Conservation (phyloP, 352 stramenopile species). For the Pythium apleroticum region DNA sequence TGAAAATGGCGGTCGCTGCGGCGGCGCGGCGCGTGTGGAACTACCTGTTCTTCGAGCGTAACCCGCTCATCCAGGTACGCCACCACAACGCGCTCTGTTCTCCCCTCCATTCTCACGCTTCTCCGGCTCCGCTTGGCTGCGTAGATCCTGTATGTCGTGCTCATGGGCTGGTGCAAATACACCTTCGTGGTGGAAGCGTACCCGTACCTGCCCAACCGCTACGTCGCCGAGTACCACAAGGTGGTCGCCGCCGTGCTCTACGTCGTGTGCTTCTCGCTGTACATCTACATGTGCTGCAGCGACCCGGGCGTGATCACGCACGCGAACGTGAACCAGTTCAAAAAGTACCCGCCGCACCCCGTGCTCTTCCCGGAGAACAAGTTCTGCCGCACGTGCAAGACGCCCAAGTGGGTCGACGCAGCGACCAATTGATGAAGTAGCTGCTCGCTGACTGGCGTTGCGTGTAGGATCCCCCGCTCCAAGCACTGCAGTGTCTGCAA, state of each 20-base stretch:
- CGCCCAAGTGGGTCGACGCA: constrained; percentile 57
- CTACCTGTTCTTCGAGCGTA: constrained; percentile 68
- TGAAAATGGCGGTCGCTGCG: constrained; percentile 20
- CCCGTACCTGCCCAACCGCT: constrained; percentile 58
- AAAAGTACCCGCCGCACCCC: constrained; percentile 71
- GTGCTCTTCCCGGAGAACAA: constrained; percentile 81
- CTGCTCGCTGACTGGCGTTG: neutral
- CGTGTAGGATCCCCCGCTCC: constrained; percentile 66
- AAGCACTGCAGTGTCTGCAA: constrained; percentile 91
- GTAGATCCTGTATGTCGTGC: constrained; percentile 76
- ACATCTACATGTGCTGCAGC: constrained; percentile 61
- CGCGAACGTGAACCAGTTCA: constrained; percentile 49
- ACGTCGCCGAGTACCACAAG: constrained; percentile 65
- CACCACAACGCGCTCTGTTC: neutral
- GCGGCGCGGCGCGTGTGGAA: constrained; percentile 36
- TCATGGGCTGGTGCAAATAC: constrained; percentile 70
- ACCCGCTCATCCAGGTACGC: constrained; percentile 65
- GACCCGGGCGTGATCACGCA: constrained; percentile 76
- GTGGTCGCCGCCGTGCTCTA: constrained; percentile 58
- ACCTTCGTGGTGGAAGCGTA: constrained; percentile 71
- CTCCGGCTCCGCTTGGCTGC: neutral
- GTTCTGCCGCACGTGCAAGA: constrained; percentile 87
- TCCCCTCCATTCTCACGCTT: neutral
- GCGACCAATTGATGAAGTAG: neutral
- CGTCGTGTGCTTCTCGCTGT: constrained; percentile 54